Percentiles rank a stretch among this genome's conserved stretches.
These are phyloP conservation scores for Cymodocea nodosa DNA, from an alignment of 116 monocot species.

Conservation along the genomic window DNA sequence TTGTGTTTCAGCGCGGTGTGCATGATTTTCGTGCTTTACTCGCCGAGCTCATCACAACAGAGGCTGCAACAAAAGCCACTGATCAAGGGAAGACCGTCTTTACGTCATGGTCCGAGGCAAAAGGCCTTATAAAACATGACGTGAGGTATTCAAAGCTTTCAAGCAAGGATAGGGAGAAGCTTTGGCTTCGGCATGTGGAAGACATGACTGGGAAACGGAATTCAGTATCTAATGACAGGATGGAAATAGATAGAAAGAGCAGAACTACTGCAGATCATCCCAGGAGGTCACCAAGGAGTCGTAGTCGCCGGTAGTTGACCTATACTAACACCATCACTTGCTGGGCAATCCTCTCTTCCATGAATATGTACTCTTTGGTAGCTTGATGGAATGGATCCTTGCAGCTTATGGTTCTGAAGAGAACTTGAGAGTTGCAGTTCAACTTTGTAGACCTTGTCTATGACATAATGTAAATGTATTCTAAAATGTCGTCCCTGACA, in stretches of 20 bases:
- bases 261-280: conserved; percentile 15
- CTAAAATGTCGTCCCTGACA: too few relatives aligned
- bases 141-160: conserved; percentile 65
- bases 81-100: conserved; percentile 51
- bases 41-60: conserved; percentile 53
- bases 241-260: conserved; percentile 26
- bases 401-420: too few relatives aligned
- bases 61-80: conserved; percentile 23
- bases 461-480: too few relatives aligned
- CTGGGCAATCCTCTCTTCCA: too few relatives aligned
- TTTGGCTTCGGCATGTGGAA: conserved; percentile 53
- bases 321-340: too few relatives aligned
- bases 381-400: too few relatives aligned
- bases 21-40: conserved; percentile 48
- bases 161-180: conserved; percentile 64
- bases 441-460: too few relatives aligned
- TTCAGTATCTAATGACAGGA: conserved; percentile 27
- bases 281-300: conserved; percentile 25
- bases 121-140: conserved; percentile 53
- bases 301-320: conserved; percentile 9
- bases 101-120: conserved; percentile 80
- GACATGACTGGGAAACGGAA: conserved; percentile 41
- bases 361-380: too few relatives aligned
- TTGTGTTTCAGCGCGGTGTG: conserved; percentile 50
- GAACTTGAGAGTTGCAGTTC: too few relatives aligned